Evolutionary conservation across 345 rosid genomes (phyloP), one percentile per base, ranked within the genome.

Genomic region (Physaria fendleri): DNA sequence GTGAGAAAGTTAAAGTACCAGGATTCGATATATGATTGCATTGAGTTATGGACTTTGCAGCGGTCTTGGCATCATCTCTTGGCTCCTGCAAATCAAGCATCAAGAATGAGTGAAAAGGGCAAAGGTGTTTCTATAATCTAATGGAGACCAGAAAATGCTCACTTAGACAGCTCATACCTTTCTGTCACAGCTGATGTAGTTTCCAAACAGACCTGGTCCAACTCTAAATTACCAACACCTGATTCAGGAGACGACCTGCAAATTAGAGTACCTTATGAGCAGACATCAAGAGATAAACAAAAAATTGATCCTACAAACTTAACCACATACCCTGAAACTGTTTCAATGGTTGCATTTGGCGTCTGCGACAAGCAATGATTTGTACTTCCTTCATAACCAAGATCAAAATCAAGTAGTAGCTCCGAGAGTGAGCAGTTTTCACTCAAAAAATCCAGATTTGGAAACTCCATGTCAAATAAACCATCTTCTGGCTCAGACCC

Each of bases 331-430:
- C 65, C 68, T 58, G 76, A 56, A 68, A 56, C 65, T 60, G 70
- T 64, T 50, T 69, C 68, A 2, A 25, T 17, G 10, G 74, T 59
- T 48, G 58, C 29, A 39, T 58, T 70, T 14, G 39, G 35, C 28
- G 44, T 17, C 44, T 16, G 44, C 8, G 21, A 17, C 44, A 39
- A 39, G 12, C 44, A 39, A 39, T 39, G 11, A 8, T 39, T 39
- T 39, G 29, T 9, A 6, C 61, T 47, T 59, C 74, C 90, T 46
- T 79, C 78, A 33, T 45, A 68, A 15, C 61, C 90, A 51, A 88
- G 72, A 72, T 82, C 98, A 4, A 92, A 74, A 60, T 91, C 95
- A 65, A 69, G 73, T 15, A 91, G 51, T 52, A 88, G 65, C 46
- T 85, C 85, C 3, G 95, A 78, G 77, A 88, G 79, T 4, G 83